Conservation (phyloP, 805 yeast genomes). For the Ogataea trehalophila region DNA sequence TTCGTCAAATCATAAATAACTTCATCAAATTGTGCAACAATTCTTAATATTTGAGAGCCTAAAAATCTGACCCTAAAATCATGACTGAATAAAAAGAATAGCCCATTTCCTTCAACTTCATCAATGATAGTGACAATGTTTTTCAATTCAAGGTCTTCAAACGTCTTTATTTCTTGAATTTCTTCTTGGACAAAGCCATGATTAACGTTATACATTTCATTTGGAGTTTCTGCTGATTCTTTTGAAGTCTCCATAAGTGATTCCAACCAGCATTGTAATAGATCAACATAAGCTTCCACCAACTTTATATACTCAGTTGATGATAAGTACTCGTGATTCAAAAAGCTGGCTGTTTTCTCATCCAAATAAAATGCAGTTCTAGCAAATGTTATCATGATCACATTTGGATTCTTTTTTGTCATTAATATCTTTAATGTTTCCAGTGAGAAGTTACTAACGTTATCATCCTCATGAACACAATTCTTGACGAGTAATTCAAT, state of each 20-base stretch:
- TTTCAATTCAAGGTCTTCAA: constrained; percentile 71
- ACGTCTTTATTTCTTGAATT: constrained; percentile 39
- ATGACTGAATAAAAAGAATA: constrained; percentile 86
- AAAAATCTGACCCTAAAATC: constrained; percentile 69
- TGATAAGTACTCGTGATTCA: constrained; percentile 53
- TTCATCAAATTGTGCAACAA: constrained; percentile 84
- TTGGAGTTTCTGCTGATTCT: constrained; percentile 25
- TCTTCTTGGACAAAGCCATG: constrained; percentile 33
- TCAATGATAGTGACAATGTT: constrained; percentile 81
- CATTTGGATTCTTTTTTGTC: constrained; percentile 61
- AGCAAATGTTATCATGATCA: constrained; percentile 69
- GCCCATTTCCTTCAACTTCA: constrained; percentile 93
- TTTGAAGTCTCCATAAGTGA: constrained; percentile 43
- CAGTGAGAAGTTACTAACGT: constrained; percentile 61
- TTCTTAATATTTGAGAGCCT: constrained; percentile 68
- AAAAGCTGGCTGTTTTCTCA: constrained; percentile 57
- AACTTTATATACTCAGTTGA: constrained; percentile 57
- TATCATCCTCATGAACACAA: constrained; percentile 59
- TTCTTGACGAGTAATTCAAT: constrained; percentile 77
- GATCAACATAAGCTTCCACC: constrained; percentile 68
- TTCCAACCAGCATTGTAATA: constrained; percentile 77
- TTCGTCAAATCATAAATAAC: constrained; percentile 53
- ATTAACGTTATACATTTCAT: constrained; percentile 31
- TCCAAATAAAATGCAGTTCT: constrained; percentile 73
- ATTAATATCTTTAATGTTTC: constrained; percentile 64